Percentiles rank a stretch among this genome's conserved stretches.
Evolutionary conservation across 345 rosid species (phyloP).

Genomic region (Fremontodendron californicum): DNA sequence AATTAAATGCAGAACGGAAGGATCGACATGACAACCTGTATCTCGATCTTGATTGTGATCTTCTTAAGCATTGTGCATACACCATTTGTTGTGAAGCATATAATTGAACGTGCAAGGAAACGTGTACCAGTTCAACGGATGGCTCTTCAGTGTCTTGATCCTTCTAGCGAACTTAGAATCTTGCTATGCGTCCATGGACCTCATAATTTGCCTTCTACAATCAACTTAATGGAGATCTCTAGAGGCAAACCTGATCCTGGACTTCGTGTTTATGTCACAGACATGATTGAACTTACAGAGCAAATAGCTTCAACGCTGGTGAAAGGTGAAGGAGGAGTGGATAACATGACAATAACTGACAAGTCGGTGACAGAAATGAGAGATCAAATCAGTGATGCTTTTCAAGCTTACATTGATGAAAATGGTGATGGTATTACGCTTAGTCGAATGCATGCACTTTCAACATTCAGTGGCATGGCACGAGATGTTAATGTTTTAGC

Average conservation of each 20-base stretch:
- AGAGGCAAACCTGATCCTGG: constrained; percentile 69
- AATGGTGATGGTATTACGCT: constrained; percentile 62
- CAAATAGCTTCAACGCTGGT: constrained; percentile 66
- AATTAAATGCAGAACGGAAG: constrained; percentile 34
- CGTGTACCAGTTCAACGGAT: constrained; percentile 66
- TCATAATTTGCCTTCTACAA: constrained; percentile 53
- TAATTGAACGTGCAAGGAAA: constrained; percentile 79
- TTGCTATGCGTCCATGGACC: constrained; percentile 67
- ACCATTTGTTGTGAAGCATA: constrained; percentile 60
- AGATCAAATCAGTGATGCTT: constrained; percentile 48
- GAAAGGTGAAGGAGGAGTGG: constrained; percentile 47
- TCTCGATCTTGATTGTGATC: constrained; percentile 43
- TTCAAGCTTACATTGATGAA: constrained; percentile 53
- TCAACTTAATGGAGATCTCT: constrained; percentile 84
- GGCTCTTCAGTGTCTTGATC: constrained; percentile 81
- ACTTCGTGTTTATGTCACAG: constrained; percentile 61
- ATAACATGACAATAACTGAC: constrained; percentile 52
- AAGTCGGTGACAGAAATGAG: constrained; percentile 67
- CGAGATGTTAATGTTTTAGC: constrained; percentile 67
- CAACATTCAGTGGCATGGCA: constrained; percentile 64
- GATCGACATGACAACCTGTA: constrained; percentile 40
- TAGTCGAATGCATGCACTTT: constrained; percentile 69
- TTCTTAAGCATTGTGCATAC: constrained; percentile 56
- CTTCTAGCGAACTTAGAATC: constrained; percentile 57
- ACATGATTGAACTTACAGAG: constrained; percentile 83